phyloP scores from a whole-genome alignment of 441 rosid genomes.

The Isatis lusitanica region DNA sequence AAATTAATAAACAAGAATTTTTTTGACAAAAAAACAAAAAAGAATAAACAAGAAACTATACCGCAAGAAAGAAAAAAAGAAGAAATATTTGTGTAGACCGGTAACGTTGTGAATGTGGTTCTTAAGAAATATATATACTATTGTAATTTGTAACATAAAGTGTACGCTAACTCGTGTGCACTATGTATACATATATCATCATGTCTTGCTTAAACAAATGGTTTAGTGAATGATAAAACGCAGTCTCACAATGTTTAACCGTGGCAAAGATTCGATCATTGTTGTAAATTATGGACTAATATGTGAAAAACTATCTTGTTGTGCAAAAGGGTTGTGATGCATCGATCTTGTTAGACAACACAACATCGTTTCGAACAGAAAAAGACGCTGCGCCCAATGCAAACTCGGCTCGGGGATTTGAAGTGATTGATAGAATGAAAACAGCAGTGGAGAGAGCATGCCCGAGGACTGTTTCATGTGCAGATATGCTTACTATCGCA shows the following conservation, averaged over 20 bases:
- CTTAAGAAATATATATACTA: background rate
- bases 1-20: background rate
- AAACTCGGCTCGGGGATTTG: constrained; percentile 28
- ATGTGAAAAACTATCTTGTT: background rate
- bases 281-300: background rate
- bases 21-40: no score
- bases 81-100: background rate
- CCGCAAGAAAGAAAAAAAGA: background rate
- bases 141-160: background rate
- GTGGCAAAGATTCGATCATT: background rate
- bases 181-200: background rate
- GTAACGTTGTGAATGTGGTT: background rate
- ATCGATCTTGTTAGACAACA: constrained; percentile 58
- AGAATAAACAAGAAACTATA: background rate
- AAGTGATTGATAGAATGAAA: constrained; percentile 47
- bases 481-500: constrained; percentile 49
- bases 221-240: background rate
- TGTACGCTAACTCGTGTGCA: background rate
- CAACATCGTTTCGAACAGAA: constrained; percentile 47
- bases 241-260: background rate
- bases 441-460: constrained; percentile 43
- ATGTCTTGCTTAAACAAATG: background rate
- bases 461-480: constrained; percentile 44
- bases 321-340: constrained; percentile 64
- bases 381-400: constrained; percentile 39